Evolutionary conservation across 2,329 filamentous ascomycete genomes (phyloP).

Genomic region (Fonsecaea multimorphosa): DNA sequence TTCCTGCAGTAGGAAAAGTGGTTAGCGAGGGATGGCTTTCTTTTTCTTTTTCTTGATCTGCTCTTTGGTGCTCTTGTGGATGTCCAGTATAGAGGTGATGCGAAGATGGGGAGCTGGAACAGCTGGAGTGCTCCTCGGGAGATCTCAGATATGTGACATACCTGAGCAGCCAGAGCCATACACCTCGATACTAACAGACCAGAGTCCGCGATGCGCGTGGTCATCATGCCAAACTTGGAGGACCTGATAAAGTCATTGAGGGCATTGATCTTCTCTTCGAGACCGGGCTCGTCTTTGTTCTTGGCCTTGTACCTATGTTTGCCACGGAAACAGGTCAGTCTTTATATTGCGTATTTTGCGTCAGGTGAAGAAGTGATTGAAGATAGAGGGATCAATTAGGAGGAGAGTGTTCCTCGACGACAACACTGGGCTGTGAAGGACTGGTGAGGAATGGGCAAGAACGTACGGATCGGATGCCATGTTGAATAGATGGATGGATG

Average conservation of each 20-base stretch:
- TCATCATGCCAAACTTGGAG: constrained; percentile 89
- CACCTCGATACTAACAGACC: constrained; percentile 77
- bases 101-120: not conserved
- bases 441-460: constrained; percentile 13
- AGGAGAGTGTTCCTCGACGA: not conserved
- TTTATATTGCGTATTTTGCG: not conserved
- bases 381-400: not conserved
- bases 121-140: not conserved
- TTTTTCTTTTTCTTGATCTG: constrained; percentile 59
- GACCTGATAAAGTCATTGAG: constrained; percentile 72
- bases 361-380: not conserved
- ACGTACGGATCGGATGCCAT: constrained; percentile 32
- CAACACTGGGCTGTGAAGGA: not conserved
- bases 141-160: constrained; percentile 48
- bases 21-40: not conserved
- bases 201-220: constrained; percentile 70
- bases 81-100: constrained; percentile 64
- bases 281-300: constrained; percentile 72
- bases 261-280: constrained; percentile 78
- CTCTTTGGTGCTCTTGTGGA: constrained; percentile 46
- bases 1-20: constrained; percentile 61
- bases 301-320: constrained; percentile 76
- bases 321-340: not conserved
- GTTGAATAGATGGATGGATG: constrained; percentile 4
- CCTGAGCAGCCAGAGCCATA: constrained; percentile 83